A percentile compares a stretch with the other conserved stretches of the same genome.
phyloP scores from a whole-genome alignment of 2,329 filamentous ascomycete genomes.

The Botrytis tulipae region DNA sequence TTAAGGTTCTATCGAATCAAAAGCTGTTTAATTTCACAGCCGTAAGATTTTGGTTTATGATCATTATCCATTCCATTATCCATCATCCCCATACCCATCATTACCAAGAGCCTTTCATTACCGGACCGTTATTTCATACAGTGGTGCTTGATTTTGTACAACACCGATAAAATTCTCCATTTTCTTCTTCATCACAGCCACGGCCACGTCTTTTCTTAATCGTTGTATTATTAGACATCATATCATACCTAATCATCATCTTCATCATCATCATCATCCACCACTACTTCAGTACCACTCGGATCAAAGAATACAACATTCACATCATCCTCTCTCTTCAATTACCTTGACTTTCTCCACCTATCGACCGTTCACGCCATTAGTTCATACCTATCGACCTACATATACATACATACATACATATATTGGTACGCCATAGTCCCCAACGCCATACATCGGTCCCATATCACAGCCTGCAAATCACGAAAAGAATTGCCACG shows the following conservation, averaged over 20 bases:
- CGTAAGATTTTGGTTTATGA: neutral
- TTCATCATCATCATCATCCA: neutral
- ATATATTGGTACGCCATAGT: conserved; percentile 12
- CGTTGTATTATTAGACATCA: neutral
- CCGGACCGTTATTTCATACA: neutral
- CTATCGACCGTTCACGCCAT: neutral
- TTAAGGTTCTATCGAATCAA: conserved; percentile 10
- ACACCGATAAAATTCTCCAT: neutral
- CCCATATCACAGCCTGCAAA: conserved; percentile 5
- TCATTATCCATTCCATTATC: neutral
- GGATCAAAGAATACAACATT: neutral
- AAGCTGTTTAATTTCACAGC: neutral
- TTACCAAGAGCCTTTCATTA: neutral
- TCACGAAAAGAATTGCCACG: conserved; percentile 2
- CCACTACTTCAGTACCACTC: neutral
- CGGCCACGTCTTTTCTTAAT: neutral
- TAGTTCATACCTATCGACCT: neutral
- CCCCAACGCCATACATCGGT: neutral
- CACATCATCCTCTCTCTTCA: neutral
- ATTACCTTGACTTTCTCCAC: neutral
- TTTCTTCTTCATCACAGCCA: neutral
- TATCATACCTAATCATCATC: neutral
- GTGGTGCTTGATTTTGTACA: neutral
- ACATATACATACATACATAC: conserved; percentile 9
- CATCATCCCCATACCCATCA: neutral